Percentiles rank a stretch among this genome's conserved stretches.
Evolutionary conservation across 169 alveolate species (phyloP).

Genomic region (Cryptosporidium andersoni): DNA sequence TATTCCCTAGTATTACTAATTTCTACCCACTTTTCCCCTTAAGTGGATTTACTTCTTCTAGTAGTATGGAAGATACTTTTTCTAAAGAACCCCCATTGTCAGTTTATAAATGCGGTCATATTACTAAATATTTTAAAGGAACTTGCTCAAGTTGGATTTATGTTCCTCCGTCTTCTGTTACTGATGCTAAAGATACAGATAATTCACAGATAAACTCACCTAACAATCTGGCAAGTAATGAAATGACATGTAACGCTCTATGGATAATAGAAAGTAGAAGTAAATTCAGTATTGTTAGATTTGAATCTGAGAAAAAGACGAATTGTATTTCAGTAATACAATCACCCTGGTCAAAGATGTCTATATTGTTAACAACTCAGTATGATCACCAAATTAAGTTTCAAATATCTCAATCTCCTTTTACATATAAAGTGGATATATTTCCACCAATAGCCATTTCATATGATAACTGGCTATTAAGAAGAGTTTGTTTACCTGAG

Average conservation of each 20-base stretch:
- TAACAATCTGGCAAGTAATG: background rate
- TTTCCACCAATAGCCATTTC: background rate
- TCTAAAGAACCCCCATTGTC: conserved; percentile 47
- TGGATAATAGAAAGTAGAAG: conserved; percentile 16
- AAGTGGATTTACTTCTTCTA: background rate
- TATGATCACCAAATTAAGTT: conserved; percentile 22
- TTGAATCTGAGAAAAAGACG: conserved; percentile 1
- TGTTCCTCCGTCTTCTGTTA: conserved; percentile 32
- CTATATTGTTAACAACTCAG: conserved; percentile 20
- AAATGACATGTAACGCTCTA: background rate
- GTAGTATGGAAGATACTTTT: conserved; percentile 30
- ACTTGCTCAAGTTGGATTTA: conserved; percentile 34
- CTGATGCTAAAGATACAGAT: background rate
- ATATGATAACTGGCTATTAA: conserved; percentile 23
- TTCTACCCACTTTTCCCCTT: conserved; percentile 40
- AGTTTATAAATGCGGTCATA: conserved; percentile 50
- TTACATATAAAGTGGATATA: no score
- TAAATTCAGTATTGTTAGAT: conserved; percentile 8
- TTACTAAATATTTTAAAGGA: background rate
- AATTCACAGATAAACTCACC: background rate
- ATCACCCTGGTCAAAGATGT: conserved; percentile 63
- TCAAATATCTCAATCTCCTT: conserved; percentile 4
- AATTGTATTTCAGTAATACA: conserved; percentile 45
- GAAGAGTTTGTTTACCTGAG: conserved; percentile 47
- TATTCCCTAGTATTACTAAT: conserved; percentile 12